Evolutionary conservation across 1,284 basidiomycete genomes (phyloP).

Genomic region (Cystobasidium slooffiae): DNA sequence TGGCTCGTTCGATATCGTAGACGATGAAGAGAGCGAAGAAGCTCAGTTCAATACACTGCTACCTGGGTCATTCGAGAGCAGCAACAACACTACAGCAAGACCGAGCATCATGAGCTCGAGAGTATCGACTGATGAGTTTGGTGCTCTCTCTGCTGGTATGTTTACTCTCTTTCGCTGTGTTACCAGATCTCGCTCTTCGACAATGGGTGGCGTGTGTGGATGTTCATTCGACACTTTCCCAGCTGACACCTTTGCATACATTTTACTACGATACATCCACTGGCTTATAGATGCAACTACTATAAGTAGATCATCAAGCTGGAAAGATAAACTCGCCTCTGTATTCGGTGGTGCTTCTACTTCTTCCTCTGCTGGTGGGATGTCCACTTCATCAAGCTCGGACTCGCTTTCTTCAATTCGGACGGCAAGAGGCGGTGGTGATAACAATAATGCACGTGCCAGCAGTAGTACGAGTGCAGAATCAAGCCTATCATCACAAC

Average conservation of each 20-base stretch:
- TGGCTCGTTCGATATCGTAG: slow-evolving; percentile 36
- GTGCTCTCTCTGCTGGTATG: slow-evolving; percentile 30
- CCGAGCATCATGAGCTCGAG: not conserved
- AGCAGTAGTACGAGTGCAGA: not conserved
- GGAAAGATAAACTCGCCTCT: slow-evolving; percentile 36
- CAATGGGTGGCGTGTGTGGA: slow-evolving; percentile 9
- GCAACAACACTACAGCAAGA: not conserved
- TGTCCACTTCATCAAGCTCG: slow-evolving; percentile 3
- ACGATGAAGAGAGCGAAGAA: slow-evolving; percentile 19
- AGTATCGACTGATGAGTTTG: slow-evolving; percentile 29
- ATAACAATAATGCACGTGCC: not conserved
- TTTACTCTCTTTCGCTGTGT: not conserved
- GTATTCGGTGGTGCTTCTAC: slow-evolving; percentile 25
- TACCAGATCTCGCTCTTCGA: not conserved
- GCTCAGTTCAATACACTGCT: slow-evolving; percentile 5
- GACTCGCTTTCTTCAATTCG: slow-evolving; percentile 12
- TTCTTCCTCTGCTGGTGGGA: not conserved
- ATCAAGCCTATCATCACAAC: not conserved
- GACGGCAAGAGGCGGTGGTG: not conserved
- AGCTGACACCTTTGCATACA: not conserved
- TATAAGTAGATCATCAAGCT: slow-evolving; percentile 30
- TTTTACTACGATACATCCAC: not conserved
- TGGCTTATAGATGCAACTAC: slow-evolving; percentile 8
- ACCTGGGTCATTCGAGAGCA: slow-evolving; percentile 14
- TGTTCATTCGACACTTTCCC: slow-evolving; percentile 29